Conservation (phyloP, 768 basidiomycete species). For the Hygrocybe coccinea region DNA sequence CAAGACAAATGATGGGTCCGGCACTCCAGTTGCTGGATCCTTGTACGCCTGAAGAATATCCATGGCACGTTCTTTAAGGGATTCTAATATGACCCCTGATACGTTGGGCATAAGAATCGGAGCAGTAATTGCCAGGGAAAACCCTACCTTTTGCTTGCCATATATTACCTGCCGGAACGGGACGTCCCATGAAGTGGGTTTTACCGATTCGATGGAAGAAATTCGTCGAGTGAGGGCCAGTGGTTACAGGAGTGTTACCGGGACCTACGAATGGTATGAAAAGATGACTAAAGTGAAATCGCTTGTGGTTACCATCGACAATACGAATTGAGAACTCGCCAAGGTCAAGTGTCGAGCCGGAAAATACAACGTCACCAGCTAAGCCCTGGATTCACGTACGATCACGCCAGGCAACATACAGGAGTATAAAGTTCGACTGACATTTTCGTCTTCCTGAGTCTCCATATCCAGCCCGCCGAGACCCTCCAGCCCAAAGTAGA, state of each 20-base stretch:
- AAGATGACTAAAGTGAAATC: neutral
- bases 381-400: constrained; percentile 53
- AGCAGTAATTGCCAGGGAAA: neutral
- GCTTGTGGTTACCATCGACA: constrained; percentile 55
- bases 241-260: constrained; percentile 48
- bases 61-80: constrained; percentile 54
- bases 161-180: constrained; percentile 55
- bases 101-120: neutral
- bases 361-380: constrained; percentile 60
- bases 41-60: constrained; percentile 52
- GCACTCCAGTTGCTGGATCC: constrained; percentile 42
- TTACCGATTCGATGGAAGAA: constrained; percentile 64
- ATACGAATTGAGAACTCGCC: constrained; percentile 80
- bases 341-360: constrained; percentile 71
- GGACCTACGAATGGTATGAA: constrained; percentile 40
- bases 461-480: constrained; percentile 78
- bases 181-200: constrained; percentile 64
- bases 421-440: constrained; percentile 30
- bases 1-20: constrained; percentile 78
- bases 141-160: constrained; percentile 79
- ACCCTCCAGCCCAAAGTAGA: constrained; percentile 86
- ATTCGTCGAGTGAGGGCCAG: constrained; percentile 50
- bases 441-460: constrained; percentile 69
- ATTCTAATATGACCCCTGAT: constrained; percentile 59
- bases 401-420: neutral